Evolutionary conservation across 352 stramenopile genomes (phyloP).

Genomic region (Phytophthora foliorum): DNA sequence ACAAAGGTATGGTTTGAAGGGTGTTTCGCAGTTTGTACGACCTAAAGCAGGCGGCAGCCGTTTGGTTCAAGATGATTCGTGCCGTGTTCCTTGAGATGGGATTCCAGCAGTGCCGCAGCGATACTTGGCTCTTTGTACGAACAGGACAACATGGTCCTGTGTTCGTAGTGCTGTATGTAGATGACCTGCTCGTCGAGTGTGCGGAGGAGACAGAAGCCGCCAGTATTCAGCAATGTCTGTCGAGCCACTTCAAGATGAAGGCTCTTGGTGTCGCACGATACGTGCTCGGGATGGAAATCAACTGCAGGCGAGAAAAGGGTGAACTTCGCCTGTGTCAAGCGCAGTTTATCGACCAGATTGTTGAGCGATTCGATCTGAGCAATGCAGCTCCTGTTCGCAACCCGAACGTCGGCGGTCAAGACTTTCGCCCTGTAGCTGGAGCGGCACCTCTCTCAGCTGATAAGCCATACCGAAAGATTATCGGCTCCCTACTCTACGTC

Average conservation of each 20-base stretch:
- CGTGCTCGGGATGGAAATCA: constrained; percentile 18
- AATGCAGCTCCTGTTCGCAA: constrained; percentile 8
- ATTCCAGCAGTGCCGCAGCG: constrained; percentile 12
- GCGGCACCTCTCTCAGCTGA: neutral
- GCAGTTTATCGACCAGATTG: constrained; percentile 2
- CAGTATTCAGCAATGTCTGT: neutral
- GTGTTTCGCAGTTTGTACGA: constrained; percentile 41
- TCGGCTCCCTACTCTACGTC: constrained; percentile 31
- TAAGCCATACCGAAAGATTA: constrained; percentile 6
- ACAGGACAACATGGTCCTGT: neutral
- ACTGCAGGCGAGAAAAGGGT: neutral
- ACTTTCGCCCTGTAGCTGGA: neutral
- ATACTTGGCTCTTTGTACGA: constrained; percentile 17
- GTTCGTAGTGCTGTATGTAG: constrained; percentile 22
- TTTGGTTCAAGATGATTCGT: constrained; percentile 41
- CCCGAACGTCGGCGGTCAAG: constrained; percentile 5
- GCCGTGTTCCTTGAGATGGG: constrained; percentile 8
- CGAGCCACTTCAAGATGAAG: constrained; percentile 15
- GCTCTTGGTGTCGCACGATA: constrained; percentile 14
- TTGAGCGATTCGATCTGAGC: neutral
- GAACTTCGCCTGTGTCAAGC: neutral
- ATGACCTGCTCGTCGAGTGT: constrained; percentile 22
- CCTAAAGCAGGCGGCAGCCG: constrained; percentile 41
- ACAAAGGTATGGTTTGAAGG: constrained; percentile 22
- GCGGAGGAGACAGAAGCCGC: neutral